Percentiles rank a stretch among this genome's conserved stretches.
Conservation (phyloP, 108 stramenopile species). For the Cyclostephanos tholiformis region DNA sequence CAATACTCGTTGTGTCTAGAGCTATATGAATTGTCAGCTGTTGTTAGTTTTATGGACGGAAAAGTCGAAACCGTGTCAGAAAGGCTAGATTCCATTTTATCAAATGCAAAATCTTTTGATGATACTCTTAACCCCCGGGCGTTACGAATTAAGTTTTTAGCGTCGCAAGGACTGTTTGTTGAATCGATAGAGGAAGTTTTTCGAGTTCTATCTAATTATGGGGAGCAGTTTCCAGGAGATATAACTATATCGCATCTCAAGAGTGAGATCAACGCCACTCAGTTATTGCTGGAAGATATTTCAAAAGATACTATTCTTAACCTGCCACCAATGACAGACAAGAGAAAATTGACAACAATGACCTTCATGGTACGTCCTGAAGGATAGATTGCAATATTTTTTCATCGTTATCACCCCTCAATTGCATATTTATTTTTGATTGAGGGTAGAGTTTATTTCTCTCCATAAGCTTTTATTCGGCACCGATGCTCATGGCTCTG, state of each 20-base stretch:
- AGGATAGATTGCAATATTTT: background rate
- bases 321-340: background rate
- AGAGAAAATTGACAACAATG: background rate
- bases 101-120: background rate
- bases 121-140: background rate
- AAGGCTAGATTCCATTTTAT: background rate
- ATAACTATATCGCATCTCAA: background rate
- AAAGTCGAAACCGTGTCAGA: background rate
- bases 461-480: background rate
- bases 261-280: constrained; percentile 2
- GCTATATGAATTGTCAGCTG: constrained; percentile 12
- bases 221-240: background rate
- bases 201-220: background rate
- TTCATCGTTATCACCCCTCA: background rate
- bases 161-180: background rate
- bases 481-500: constrained; percentile 4
- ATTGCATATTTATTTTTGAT: background rate
- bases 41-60: constrained; percentile 15
- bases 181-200: background rate
- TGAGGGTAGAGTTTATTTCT: background rate
- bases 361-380: background rate
- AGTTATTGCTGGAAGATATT: background rate
- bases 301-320: background rate
- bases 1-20: constrained; percentile 12
- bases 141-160: background rate